Evolutionary conservation across 768 basidiomycete genomes (phyloP).

Genomic region (Panaeolus cyanescens): DNA sequence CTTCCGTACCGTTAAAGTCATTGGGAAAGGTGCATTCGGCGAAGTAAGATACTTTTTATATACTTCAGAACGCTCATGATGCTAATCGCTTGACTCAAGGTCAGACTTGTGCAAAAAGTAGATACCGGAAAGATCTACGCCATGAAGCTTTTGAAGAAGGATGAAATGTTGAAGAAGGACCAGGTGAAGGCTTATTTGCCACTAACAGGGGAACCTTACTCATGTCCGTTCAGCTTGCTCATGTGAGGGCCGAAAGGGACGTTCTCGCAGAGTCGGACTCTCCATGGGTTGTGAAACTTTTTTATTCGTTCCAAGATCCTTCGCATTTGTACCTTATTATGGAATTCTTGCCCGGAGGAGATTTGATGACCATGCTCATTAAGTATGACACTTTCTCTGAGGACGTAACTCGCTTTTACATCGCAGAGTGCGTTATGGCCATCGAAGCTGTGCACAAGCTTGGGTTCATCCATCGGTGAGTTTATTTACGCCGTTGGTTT

Average conservation of each 20-base stretch:
- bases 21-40: constrained; percentile 98
- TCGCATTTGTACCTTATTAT: constrained; percentile 94
- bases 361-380: constrained; percentile 99
- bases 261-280: constrained; percentile 96
- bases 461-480: constrained; percentile 95
- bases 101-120: constrained; percentile 92
- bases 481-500: neutral
- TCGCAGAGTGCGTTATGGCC: constrained; percentile 97
- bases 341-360: constrained; percentile 98
- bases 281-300: constrained; percentile 95
- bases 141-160: constrained; percentile 97
- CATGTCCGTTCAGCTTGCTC: constrained; percentile 69
- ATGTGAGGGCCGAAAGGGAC: constrained; percentile 97
- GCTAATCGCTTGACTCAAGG: constrained; percentile 38
- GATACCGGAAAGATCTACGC: constrained; percentile 99
- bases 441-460: constrained; percentile 97
- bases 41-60: constrained; percentile 56
- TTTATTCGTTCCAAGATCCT: constrained; percentile 97
- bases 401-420: constrained; percentile 97
- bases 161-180: constrained; percentile 99
- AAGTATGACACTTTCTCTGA: constrained; percentile 99
- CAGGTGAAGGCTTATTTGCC: constrained; percentile 58
- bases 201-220: neutral
- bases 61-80: neutral
- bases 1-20: constrained; percentile 97